phyloP scores from a whole-genome alignment of 345 rosid species.

The Sisymbrium irio region DNA sequence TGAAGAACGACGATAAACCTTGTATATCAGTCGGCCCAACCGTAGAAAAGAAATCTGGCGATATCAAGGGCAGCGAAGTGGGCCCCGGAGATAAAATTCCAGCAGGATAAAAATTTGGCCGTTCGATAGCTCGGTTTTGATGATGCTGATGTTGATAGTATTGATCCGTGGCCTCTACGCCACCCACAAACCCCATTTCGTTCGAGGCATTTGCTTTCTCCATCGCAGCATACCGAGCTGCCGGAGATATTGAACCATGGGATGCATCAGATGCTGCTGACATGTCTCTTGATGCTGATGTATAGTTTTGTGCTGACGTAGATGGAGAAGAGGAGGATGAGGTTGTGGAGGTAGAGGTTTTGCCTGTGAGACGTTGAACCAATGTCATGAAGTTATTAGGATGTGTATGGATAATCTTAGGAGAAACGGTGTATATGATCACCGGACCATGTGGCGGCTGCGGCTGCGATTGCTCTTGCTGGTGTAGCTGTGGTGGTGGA shows the following conservation, averaged over 20 bases:
- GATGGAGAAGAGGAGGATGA: background rate
- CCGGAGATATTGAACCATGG: slow-evolving; percentile 54
- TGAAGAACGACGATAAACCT: slow-evolving; percentile 37
- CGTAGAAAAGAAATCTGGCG: slow-evolving; percentile 66
- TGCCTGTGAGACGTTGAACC: slow-evolving; percentile 93
- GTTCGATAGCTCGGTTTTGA: slow-evolving; percentile 37
- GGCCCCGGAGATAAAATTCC: slow-evolving; percentile 86
- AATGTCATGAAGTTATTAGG: slow-evolving; percentile 80
- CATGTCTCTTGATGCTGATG: slow-evolving; percentile 4
- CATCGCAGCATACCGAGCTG: slow-evolving; percentile 65
- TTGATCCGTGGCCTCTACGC: slow-evolving; percentile 15
- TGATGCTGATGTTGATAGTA: slow-evolving; percentile 16
- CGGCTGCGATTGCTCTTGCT: slow-evolving; percentile 23
- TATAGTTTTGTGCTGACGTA: slow-evolving; percentile 19
- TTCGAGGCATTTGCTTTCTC: slow-evolving; percentile 47
- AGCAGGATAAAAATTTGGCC: slow-evolving; percentile 38
- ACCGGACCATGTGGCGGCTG: slow-evolving; percentile 55
- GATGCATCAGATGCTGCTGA: slow-evolving; percentile 33
- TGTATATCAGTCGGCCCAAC: slow-evolving; percentile 17
- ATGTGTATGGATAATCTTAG: slow-evolving; percentile 79
- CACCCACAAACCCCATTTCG: slow-evolving; percentile 39
- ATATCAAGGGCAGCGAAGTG: slow-evolving; percentile 54
- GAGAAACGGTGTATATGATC: slow-evolving; percentile 81
- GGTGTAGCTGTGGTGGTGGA: slow-evolving; percentile 27
- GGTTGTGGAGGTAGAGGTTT: slow-evolving; percentile 36